phyloP scores from a whole-genome alignment of 352 stramenopile species.

The Phytophthora pinifolia region DNA sequence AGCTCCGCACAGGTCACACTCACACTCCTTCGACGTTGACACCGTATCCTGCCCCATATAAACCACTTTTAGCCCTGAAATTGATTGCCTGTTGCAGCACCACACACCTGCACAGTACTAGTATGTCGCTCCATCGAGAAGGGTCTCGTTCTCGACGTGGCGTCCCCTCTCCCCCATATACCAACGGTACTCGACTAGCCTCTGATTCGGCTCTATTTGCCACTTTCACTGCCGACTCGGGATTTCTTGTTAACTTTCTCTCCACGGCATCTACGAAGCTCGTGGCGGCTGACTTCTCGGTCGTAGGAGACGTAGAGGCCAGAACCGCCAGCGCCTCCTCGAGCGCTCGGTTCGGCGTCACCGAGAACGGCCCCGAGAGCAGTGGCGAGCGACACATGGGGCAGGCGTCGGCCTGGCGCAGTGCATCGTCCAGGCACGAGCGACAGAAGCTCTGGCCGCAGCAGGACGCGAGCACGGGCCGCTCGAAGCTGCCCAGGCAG shows the following conservation, averaged over 20 bases:
- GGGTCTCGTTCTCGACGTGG: neutral
- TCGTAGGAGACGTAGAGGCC: constrained; percentile 6
- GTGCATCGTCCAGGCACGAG: constrained; percentile 46
- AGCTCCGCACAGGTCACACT: constrained; percentile 6
- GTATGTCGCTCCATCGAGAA: constrained; percentile 11
- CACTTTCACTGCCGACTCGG: constrained; percentile 10
- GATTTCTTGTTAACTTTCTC: constrained; percentile 17
- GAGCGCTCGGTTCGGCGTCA: constrained; percentile 53
- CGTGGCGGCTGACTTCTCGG: neutral
- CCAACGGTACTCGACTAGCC: constrained; percentile 2
- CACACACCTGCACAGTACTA: constrained; percentile 17
- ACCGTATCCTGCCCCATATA: constrained; percentile 13
- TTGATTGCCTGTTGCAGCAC: neutral
- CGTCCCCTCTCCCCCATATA: constrained; percentile 4
- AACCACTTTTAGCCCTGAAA: constrained; percentile 4
- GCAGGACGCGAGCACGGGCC: constrained; percentile 55
- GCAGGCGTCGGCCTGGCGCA: constrained; percentile 44
- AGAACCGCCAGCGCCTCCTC: constrained; percentile 38
- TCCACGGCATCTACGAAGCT: constrained; percentile 12
- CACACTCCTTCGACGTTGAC: constrained; percentile 10
- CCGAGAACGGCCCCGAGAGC: constrained; percentile 42
- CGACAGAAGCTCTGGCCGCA: constrained; percentile 72
- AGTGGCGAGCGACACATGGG: constrained; percentile 60
- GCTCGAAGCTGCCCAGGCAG: constrained; percentile 46
- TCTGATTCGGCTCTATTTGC: constrained; percentile 1